Conservation (phyloP, 2,329 filamentous ascomycete species). For the Hypoxylon sp. region DNA sequence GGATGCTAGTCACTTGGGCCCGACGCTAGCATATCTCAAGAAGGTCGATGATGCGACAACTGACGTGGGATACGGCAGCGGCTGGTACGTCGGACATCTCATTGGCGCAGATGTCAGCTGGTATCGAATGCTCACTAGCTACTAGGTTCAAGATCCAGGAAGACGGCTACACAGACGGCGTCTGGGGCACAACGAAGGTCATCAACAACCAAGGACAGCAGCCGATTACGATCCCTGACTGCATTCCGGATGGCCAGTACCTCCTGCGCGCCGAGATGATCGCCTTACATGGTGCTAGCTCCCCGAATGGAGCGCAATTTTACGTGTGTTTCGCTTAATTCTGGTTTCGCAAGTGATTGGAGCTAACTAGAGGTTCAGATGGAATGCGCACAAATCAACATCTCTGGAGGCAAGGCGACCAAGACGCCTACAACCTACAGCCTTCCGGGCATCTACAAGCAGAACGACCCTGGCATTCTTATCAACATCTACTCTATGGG, state of each 20-base stretch:
- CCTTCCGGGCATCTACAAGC: constrained; percentile 59
- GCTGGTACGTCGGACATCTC: constrained; percentile 55
- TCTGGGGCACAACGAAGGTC: constrained; percentile 58
- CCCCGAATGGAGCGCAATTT: constrained; percentile 63
- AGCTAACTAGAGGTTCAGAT: constrained; percentile 52
- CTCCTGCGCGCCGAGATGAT: constrained; percentile 73
- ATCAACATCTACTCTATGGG: constrained; percentile 58
- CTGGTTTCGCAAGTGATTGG: too few species aligned
- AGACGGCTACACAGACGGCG: constrained; percentile 49
- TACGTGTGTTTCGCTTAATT: too few species aligned
- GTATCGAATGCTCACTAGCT: constrained; percentile 1
- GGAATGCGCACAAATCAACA: constrained; percentile 60
- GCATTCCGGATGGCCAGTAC: constrained; percentile 70
- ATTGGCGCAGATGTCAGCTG: background rate
- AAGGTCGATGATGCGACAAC: constrained; percentile 65
- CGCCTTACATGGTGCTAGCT: constrained; percentile 66
- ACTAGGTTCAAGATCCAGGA: constrained; percentile 56
- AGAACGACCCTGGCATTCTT: constrained; percentile 57
- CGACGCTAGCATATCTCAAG: constrained; percentile 69
- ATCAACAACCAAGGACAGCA: constrained; percentile 65
- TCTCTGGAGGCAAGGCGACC: constrained; percentile 51
- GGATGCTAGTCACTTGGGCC: constrained; percentile 69
- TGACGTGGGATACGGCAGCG: constrained; percentile 60
- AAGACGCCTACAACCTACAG: constrained; percentile 55
- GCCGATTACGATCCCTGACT: constrained; percentile 66